Evolutionary conservation across 441 rosid species (phyloP).

Genomic region (Metrosideros polymorpha): DNA sequence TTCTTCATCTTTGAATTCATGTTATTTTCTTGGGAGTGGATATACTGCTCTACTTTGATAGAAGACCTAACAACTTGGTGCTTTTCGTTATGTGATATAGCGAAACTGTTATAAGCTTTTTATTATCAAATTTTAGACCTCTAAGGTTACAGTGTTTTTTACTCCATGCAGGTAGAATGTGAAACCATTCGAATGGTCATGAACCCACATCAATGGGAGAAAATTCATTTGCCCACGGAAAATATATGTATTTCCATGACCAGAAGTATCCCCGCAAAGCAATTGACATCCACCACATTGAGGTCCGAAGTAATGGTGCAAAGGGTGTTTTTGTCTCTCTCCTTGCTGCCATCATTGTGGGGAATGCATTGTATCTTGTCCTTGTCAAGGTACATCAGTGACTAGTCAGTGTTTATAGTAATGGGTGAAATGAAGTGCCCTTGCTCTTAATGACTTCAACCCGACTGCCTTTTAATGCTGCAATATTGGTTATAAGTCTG

Average conservation of each 20-base stretch:
- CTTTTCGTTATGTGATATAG: background rate
- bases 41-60: background rate
- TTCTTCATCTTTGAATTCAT: background rate
- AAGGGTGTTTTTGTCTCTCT: constrained; percentile 21
- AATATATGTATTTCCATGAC: constrained; percentile 39
- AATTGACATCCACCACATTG: constrained; percentile 52
- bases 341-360: constrained; percentile 22
- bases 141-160: background rate
- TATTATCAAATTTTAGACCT: background rate
- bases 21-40: background rate
- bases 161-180: background rate
- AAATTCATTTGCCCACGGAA: constrained; percentile 22
- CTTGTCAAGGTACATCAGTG: constrained; percentile 32
- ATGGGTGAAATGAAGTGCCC: background rate
- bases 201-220: constrained; percentile 27
- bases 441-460: background rate
- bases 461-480: background rate
- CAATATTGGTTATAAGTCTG: background rate
- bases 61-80: background rate
- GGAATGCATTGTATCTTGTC: constrained; percentile 20
- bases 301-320: constrained; percentile 28
- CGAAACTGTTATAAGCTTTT: background rate
- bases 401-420: background rate
- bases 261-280: constrained; percentile 29
- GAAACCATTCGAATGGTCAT: background rate